phyloP scores from a whole-genome alignment of 257 asterid species.

The Scutellaria galericulata region DNA sequence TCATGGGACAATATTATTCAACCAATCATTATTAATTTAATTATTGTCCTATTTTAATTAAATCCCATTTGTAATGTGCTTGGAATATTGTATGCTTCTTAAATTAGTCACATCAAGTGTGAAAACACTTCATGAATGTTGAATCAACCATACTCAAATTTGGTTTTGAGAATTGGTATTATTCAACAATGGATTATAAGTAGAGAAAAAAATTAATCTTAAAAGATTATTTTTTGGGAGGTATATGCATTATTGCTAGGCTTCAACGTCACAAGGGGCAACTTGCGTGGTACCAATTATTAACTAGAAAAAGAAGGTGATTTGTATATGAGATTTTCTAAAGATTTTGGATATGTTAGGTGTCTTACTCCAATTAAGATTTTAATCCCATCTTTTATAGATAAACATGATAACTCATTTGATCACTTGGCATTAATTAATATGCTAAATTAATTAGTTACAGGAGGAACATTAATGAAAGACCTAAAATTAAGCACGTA shows the following conservation, averaged over 20 bases:
- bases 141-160: not conserved
- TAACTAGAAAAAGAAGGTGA: not conserved
- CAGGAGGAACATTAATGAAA: too few relatives aligned
- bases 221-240: too few relatives aligned
- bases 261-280: conserved; percentile 14
- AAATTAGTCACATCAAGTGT: too few relatives aligned
- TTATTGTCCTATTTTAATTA: not conserved
- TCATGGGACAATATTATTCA: not conserved
- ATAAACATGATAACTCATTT: too few relatives aligned
- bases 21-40: conserved; percentile 22
- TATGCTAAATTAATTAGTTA: too few relatives aligned
- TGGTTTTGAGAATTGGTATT: not conserved
- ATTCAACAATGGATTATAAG: not conserved
- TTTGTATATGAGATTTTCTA: not conserved
- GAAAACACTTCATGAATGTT: too few relatives aligned
- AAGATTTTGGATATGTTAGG: not conserved
- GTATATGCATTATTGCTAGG: conserved; percentile 23
- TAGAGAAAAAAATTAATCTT: not conserved
- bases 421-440: too few relatives aligned
- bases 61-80: not conserved
- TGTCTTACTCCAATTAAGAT: not conserved
- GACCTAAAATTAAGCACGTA: too few relatives aligned
- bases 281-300: conserved; percentile 37
- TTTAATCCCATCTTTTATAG: not conserved
- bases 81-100: not conserved